Base-by-base conservation (phyloP, 1,284 basidiomycete species). In the Leccinum subrobustum region DNA sequence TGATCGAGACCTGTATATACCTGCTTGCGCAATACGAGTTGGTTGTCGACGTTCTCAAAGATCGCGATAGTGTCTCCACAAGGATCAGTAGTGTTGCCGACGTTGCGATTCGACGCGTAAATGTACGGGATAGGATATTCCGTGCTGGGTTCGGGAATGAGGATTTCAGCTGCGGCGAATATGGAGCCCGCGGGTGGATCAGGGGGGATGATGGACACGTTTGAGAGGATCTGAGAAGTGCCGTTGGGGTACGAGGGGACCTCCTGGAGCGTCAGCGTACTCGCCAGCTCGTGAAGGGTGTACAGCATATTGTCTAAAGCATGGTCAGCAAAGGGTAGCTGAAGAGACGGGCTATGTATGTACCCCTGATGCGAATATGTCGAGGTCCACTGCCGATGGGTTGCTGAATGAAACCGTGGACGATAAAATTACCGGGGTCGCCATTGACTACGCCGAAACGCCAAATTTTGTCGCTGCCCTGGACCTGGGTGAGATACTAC, bases 51-150 rank as follows among this genome's bases (percentile, higher is more conserved):
- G 59, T 79, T 78, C 65, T 83, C 75, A 66, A 84, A 86, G 60
- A 90, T 82, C 8, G 85, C 83, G 63, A 89, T 86, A 0, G 83
- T 78, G 71, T 89, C 88, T 8, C 87, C 86, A 4, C 73, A 77
- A 59, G 76, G 70, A 60, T 77, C 80, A 67, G 14, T 50, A 50
- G 77, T 79, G 52, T 74, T 77, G 7, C 80, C 83, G 0, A 71
- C 81, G 70, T 89, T 87, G 57, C 88, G 81, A 75, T 90, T 90
- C n/a, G 86, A 87, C 29, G 80, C 80, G 73, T 89, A 90, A 61
- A 90, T 81, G 67, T 84, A 86, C 0, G 81, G 79, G 0, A 65
- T 77, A 0, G 79, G 79, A 54, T 42, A 54, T 7, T 12, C n/a
- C 12, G 16, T 18, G 5, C n/a, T 23, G 12, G 52, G 52, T 20